Base-by-base conservation (phyloP, 1,139 yeast species). In the Blastobotrys petasosporus region DNA sequence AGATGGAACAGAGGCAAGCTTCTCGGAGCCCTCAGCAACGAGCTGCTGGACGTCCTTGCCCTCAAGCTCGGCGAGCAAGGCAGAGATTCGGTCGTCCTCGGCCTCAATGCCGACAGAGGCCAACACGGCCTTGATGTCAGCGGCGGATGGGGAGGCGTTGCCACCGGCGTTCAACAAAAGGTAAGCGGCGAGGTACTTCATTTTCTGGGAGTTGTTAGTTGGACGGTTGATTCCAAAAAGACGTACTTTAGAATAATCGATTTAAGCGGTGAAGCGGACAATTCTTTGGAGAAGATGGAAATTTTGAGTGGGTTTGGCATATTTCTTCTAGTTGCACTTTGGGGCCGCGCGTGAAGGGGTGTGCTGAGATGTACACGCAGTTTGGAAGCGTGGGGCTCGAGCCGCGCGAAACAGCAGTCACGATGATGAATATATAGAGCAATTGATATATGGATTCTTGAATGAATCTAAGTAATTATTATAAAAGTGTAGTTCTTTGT, bases 1-100 rank as follows among this genome's bases (percentile, higher is more conserved):
- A 70, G 96, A 69, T 75, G 98, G 97, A 61, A 90, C 95, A 59
- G 97, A 79, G 62, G 97, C 90, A 70, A 92, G 85, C 80, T 92
- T 92, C 74, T 81, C 75, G 73, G 85, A 76, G 79, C 98, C 98
- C 75, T 82, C 94, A 67, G 97, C 92, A 64, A 92, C 83, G 76
- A 92, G 83, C 75, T 88, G 96, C 61, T 78, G 82, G 69, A 85
- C 79, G 69, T 79, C 74, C 85, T 92, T 92, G 75, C 97, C 98
- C 74, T 86, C 90, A 66, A 92, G 82, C 71, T 94, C 94, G 62
- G 86, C 73, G 68, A 92, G 76, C 71, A 92, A 84, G 68, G 85
- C 75, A 67, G 80, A 73, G 74, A 92, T 72, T 75, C 88, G 88
- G 69, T 84, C 80, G 64, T 85, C 94, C 67, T 92, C 97, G 67